Evolutionary conservation across 2,329 filamentous ascomycete species (phyloP).

Genomic region (Sporothrix brunneoviolacea): DNA sequence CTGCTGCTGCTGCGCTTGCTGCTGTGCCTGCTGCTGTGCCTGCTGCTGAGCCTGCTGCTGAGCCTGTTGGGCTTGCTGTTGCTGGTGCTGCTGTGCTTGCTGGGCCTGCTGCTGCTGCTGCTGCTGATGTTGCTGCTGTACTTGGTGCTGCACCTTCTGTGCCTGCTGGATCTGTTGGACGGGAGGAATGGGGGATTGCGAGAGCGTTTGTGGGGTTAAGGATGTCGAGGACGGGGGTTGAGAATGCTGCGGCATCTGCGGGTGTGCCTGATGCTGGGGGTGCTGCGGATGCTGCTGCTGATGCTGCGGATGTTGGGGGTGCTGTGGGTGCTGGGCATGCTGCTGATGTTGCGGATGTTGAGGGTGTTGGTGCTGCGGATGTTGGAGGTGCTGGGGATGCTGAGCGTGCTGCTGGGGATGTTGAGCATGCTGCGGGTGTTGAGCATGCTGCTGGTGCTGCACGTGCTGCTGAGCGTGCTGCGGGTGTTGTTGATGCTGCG

Average conservation of each 20-base stretch:
- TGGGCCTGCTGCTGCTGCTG: conserved; percentile 2
- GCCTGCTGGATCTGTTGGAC: conserved; percentile 37
- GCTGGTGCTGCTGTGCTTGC: conserved; percentile 10
- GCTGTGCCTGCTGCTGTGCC: conserved; percentile 22
- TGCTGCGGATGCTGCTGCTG: conserved; percentile 20
- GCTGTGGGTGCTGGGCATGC: conserved; percentile 19
- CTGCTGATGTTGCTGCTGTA: not conserved
- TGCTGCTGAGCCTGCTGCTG: conserved; percentile 17
- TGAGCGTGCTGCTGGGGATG: conserved; percentile 17
- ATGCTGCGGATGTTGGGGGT: conserved; percentile 24
- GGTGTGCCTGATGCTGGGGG: conserved; percentile 22
- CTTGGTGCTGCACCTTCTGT: conserved; percentile 13
- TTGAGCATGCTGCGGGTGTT: conserved; percentile 19
- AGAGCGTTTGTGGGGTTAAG: conserved; percentile 40
- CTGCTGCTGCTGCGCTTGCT: conserved; percentile 19
- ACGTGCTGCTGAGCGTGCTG: conserved; percentile 11
- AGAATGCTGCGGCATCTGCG: conserved; percentile 21
- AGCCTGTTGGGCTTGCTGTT: conserved; percentile 10
- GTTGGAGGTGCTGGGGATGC: conserved; percentile 14
- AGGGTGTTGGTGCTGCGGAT: conserved; percentile 10
- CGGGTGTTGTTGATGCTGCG: conserved; percentile 6
- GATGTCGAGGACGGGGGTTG: conserved; percentile 29
- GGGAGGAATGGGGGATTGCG: conserved; percentile 36
- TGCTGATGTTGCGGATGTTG: conserved; percentile 14
- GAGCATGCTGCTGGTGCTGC: conserved; percentile 17